phyloP scores from a whole-genome alignment of 345 rosid species.

The Barbarea vulgaris region DNA sequence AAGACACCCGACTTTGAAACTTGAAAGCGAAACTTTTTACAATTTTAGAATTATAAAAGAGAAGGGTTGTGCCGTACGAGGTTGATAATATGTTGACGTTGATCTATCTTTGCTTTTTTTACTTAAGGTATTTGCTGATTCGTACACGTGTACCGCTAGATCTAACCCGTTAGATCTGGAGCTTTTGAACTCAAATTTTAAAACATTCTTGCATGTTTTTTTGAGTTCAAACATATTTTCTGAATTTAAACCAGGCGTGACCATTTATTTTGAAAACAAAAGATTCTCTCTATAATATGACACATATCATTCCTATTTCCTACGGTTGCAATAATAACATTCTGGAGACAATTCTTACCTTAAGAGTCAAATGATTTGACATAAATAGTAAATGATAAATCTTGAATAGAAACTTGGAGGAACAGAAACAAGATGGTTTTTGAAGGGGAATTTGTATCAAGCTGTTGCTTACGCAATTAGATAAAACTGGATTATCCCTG shows the following conservation, averaged over 20 bases:
- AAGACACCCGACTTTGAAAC: conserved; percentile 19
- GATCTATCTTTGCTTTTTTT: conserved; percentile 8
- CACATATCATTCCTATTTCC: neutral
- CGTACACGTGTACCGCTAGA: conserved; percentile 18
- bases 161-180: neutral
- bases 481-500: neutral
- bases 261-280: neutral
- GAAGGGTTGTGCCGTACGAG: conserved; percentile 37
- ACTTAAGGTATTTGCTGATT: neutral
- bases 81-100: conserved; percentile 30
- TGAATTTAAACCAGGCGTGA: neutral
- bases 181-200: conserved; percentile 12
- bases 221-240: neutral
- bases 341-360: neutral
- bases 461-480: neutral
- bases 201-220: neutral
- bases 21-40: conserved; percentile 19
- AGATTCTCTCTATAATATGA: neutral
- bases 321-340: neutral
- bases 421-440: neutral
- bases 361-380: neutral
- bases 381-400: neutral
- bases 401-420: neutral
- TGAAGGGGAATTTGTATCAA: neutral
- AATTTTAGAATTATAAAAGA: neutral